These are phyloP conservation scores for Daedaleopsis sinensis DNA, from an alignment of 768 basidiomycete species.

Conservation along the genomic window DNA sequence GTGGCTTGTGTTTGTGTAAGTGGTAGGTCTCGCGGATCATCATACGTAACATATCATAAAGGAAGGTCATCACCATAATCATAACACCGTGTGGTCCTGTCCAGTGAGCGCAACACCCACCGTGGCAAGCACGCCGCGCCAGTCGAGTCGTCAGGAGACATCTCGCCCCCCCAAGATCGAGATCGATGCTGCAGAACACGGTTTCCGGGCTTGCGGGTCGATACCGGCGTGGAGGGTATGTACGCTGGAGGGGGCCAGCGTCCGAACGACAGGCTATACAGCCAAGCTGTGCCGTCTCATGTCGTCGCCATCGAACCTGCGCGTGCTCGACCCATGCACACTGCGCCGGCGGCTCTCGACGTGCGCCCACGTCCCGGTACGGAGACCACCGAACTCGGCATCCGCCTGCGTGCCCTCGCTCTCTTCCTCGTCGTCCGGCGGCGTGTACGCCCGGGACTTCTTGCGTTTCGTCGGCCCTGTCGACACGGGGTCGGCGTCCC, in stretches of 20 bases:
- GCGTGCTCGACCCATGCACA: slow-evolving; percentile 27
- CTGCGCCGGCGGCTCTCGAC: slow-evolving; percentile 58
- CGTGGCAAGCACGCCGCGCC: slow-evolving; percentile 9
- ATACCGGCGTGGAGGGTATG: neutral
- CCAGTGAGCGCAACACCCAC: slow-evolving; percentile 8
- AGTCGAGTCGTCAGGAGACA: neutral
- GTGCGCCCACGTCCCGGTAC: slow-evolving; percentile 49
- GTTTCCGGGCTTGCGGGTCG: too few species aligned
- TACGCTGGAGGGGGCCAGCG: neutral
- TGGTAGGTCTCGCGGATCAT: slow-evolving; percentile 17
- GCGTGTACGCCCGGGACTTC: slow-evolving; percentile 53
- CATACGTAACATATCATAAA: slow-evolving; percentile 13
- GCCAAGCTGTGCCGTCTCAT: slow-evolving; percentile 69
- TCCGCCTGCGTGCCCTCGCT: slow-evolving; percentile 76
- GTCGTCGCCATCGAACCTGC: slow-evolving; percentile 49
- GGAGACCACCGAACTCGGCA: slow-evolving; percentile 53
- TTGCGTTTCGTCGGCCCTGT: slow-evolving; percentile 45
- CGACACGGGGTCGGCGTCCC: slow-evolving; percentile 14
- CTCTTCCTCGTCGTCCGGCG: slow-evolving; percentile 57
- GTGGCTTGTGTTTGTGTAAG: neutral
- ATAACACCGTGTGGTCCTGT: slow-evolving; percentile 2
- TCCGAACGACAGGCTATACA: slow-evolving; percentile 37
- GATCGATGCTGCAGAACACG: too few species aligned
- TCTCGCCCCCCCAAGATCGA: too few species aligned
- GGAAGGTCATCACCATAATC: slow-evolving; percentile 17